These are phyloP conservation scores for Teratosphaeriaceae sp. DNA, from an alignment of 2,329 filamentous ascomycete genomes.

Conservation along the genomic window DNA sequence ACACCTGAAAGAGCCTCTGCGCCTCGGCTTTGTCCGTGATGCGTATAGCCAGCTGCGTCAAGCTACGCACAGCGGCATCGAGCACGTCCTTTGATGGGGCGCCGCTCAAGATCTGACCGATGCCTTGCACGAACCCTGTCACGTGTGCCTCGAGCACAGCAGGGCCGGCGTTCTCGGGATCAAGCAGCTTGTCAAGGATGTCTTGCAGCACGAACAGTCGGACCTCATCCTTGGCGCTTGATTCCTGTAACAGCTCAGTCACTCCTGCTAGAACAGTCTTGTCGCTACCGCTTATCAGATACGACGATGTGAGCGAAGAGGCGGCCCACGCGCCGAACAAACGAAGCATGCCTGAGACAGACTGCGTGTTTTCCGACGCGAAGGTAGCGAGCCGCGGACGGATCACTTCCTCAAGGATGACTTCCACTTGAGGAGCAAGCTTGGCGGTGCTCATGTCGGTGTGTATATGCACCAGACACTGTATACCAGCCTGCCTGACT, in stretches of 20 bases:
- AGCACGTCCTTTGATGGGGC: constrained; percentile 66
- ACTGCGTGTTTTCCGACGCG: constrained; percentile 79
- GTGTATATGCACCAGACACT: constrained; percentile 75
- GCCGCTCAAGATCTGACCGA: constrained; percentile 49
- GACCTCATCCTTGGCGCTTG: constrained; percentile 78
- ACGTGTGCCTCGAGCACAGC: constrained; percentile 60
- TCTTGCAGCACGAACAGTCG: constrained; percentile 70
- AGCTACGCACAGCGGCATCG: constrained; percentile 68
- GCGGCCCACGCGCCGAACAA: constrained; percentile 3
- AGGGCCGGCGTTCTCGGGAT: constrained; percentile 50
- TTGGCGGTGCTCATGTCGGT: constrained; percentile 62
- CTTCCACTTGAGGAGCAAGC: constrained; percentile 64
- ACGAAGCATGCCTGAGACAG: constrained; percentile 58
- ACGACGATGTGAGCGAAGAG: neutral
- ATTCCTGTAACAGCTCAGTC: constrained; percentile 62
- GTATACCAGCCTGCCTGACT: constrained; percentile 66
- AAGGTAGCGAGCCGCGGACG: constrained; percentile 71
- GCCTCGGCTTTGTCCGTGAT: constrained; percentile 63
- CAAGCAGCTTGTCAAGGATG: constrained; percentile 64
- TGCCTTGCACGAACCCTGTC: constrained; percentile 53
- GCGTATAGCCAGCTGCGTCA: constrained; percentile 68
- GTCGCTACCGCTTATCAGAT: neutral
- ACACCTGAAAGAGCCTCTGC: constrained; percentile 70
- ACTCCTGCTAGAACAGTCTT: constrained; percentile 59
- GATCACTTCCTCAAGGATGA: constrained; percentile 69